Evolutionary conservation across 2,329 filamentous ascomycete species (phyloP).

Genomic region (Periconia digitata): DNA sequence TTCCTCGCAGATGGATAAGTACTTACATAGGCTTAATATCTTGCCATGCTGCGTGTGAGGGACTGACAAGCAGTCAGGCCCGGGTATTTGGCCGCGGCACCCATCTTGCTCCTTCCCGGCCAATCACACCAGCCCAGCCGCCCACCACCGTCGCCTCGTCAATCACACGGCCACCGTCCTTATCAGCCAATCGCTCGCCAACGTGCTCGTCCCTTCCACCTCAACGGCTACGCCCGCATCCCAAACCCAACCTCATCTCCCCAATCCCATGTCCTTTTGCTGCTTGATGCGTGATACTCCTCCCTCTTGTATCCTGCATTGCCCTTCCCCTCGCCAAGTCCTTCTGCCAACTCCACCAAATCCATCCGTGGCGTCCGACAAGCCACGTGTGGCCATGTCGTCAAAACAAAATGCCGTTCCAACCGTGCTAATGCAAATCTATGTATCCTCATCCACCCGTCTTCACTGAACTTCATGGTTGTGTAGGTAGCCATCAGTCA

Average conservation of each 20-base stretch:
- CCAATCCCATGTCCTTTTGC: too few relatives aligned
- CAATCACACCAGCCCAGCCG: too few relatives aligned
- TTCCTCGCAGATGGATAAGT: too few relatives aligned
- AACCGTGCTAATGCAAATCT: too few relatives aligned
- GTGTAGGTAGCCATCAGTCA: constrained; percentile 29
- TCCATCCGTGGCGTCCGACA: background rate
- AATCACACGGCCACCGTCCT: constrained; percentile 10
- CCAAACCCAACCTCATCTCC: constrained; percentile 8
- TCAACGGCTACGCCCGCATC: constrained; percentile 19
- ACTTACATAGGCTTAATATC: too few relatives aligned
- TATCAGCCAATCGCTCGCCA: constrained; percentile 39
- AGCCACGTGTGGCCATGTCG: background rate
- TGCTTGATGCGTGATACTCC: too few relatives aligned
- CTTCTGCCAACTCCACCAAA: background rate
- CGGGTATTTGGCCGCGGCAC: too few relatives aligned
- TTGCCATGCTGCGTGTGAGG: background rate
- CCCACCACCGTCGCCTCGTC: too few relatives aligned
- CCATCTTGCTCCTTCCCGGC: too few relatives aligned
- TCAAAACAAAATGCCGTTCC: background rate
- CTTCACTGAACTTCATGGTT: constrained; percentile 4
- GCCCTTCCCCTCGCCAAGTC: background rate
- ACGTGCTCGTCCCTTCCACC: constrained; percentile 37
- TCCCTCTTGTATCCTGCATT: too few relatives aligned
- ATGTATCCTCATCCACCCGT: too few relatives aligned
- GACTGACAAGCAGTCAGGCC: constrained; percentile 8